Evolutionary conservation across 73 alveolate species (phyloP).

Genomic region (Tetrahymena elliotti): DNA sequence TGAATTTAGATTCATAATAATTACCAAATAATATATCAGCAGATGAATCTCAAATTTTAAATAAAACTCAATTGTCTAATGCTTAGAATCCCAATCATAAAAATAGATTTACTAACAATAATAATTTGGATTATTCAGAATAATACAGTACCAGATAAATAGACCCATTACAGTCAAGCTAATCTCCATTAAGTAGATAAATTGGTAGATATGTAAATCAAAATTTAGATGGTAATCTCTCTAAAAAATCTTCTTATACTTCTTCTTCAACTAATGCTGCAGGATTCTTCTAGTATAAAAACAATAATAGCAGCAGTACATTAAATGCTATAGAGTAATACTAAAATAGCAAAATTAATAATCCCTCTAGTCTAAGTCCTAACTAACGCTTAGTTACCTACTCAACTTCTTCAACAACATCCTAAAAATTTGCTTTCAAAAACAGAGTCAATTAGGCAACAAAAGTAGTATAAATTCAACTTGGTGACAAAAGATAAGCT

Average conservation of each 20-base stretch:
- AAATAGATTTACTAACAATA: background rate
- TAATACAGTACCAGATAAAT: background rate
- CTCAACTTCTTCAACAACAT: background rate
- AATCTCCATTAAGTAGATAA: background rate
- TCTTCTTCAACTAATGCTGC: background rate
- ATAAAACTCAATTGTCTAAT: background rate
- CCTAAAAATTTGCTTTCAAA: background rate
- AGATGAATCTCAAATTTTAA: background rate
- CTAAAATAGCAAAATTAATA: background rate
- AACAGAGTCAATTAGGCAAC: background rate
- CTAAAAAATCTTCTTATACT: background rate
- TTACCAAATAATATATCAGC: background rate
- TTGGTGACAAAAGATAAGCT: background rate
- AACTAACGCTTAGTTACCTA: background rate
- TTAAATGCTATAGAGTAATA: background rate
- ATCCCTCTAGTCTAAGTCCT: background rate
- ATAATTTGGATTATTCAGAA: background rate
- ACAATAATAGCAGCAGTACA: background rate
- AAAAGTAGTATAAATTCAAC: background rate
- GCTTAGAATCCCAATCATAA: background rate
- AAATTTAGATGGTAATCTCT: background rate
- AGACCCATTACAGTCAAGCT: background rate
- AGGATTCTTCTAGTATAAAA: background rate
- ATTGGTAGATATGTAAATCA: background rate
- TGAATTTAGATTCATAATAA: background rate